Evolutionary conservation across 2,329 filamentous ascomycete species (phyloP).

Genomic region (Colletotrichum abscissum): DNA sequence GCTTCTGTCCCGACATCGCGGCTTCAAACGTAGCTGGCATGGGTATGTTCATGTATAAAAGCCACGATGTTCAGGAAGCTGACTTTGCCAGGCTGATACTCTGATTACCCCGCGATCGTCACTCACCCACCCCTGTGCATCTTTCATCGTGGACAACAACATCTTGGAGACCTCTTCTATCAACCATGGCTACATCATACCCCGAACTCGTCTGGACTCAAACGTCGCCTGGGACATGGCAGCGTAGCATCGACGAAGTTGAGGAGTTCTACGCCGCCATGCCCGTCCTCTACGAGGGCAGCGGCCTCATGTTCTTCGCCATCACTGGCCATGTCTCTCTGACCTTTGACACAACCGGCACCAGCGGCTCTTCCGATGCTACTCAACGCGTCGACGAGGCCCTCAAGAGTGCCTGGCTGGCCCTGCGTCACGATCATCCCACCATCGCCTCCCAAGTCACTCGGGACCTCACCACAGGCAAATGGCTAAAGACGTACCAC

Average conservation of each 20-base stretch:
- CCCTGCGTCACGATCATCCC: conserved; percentile 46
- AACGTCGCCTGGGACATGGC: conserved; percentile 43
- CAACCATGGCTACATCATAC: neutral
- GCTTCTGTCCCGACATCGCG: neutral
- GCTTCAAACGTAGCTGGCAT: neutral
- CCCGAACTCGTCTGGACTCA: conserved; percentile 41
- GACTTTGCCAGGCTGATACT: neutral
- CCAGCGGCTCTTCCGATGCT: neutral
- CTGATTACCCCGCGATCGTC: neutral
- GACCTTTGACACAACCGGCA: conserved; percentile 30
- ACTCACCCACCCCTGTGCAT: neutral
- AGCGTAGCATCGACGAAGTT: conserved; percentile 51
- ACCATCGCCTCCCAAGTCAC: conserved; percentile 45
- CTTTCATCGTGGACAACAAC: neutral
- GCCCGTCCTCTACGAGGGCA: conserved; percentile 47
- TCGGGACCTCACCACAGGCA: conserved; percentile 33
- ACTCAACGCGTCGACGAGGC: conserved; percentile 42
- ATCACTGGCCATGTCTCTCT: conserved; percentile 53
- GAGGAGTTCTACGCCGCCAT: conserved; percentile 54
- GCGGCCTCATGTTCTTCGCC: conserved; percentile 52
- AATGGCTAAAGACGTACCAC: conserved; percentile 45
- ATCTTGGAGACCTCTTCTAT: neutral
- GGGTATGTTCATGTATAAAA: neutral
- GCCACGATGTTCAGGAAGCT: neutral
- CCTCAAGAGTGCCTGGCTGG: conserved; percentile 47